Conservation (phyloP, 208 protist genomes). For the Blastocrithidia nonstop region DNA sequence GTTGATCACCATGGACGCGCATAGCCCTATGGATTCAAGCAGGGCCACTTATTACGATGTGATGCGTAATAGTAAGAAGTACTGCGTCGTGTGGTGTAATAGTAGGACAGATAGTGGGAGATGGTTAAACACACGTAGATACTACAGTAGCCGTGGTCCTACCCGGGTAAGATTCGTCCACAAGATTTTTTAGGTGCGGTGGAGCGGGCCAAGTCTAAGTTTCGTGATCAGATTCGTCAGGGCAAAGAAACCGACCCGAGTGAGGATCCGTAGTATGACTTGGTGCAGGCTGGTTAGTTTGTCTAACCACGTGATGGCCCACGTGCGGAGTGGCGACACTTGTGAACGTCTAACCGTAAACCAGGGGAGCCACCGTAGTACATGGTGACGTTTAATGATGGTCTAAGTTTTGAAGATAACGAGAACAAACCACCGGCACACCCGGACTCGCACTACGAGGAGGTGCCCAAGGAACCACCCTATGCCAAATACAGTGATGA, state of each 20-base stretch:
- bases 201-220: slow-evolving; percentile 75
- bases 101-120: slow-evolving; percentile 85
- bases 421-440: slow-evolving; percentile 66
- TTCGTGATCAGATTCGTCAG: slow-evolving; percentile 60
- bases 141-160: slow-evolving; percentile 83
- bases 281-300: slow-evolving; percentile 75
- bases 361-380: slow-evolving; percentile 43
- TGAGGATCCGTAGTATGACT: slow-evolving; percentile 79
- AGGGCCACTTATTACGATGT: slow-evolving; percentile 77
- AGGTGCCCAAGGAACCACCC: slow-evolving; percentile 62
- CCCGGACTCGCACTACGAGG: slow-evolving; percentile 69
- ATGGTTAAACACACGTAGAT: slow-evolving; percentile 85
- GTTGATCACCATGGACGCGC: slow-evolving; percentile 60
- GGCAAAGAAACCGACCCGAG: slow-evolving; percentile 76
- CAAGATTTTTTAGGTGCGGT: slow-evolving; percentile 72
- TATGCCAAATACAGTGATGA: slow-evolving; percentile 51
- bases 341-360: slow-evolving; percentile 68
- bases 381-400: slow-evolving; percentile 82
- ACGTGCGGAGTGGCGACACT: slow-evolving; percentile 77
- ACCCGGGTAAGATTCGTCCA: slow-evolving; percentile 77
- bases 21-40: slow-evolving; percentile 83
- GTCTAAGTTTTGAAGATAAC: slow-evolving; percentile 77
- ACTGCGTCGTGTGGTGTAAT: slow-evolving; percentile 81
- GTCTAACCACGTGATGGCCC: slow-evolving; percentile 80
- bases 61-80: slow-evolving; percentile 78